These are phyloP conservation scores for Boletus reticulatus DNA, from an alignment of 768 basidiomycete species.

Conservation along the genomic window DNA sequence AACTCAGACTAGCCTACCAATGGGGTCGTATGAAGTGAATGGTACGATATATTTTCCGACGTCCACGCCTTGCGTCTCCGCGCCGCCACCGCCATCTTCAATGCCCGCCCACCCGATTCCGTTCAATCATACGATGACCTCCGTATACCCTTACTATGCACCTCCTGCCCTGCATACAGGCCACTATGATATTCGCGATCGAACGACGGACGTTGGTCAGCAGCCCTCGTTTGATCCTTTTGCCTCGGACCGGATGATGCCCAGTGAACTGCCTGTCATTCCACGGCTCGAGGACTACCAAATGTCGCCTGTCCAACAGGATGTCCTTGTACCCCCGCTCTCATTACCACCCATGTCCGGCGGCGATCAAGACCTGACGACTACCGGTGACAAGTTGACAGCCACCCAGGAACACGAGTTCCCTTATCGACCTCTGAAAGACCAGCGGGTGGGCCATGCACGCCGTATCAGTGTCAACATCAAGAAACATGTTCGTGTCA, in stretches of 20 bases:
- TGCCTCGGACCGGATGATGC: constrained; percentile 12
- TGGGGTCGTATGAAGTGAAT: constrained; percentile 22
- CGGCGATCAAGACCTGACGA: background rate
- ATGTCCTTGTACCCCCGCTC: background rate
- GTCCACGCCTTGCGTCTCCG: background rate
- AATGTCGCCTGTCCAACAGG: background rate
- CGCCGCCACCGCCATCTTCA: constrained; percentile 6
- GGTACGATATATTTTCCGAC: constrained; percentile 32
- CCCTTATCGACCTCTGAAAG: constrained; percentile 33
- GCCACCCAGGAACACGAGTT: constrained; percentile 18
- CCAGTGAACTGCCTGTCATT: constrained; percentile 12
- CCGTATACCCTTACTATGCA: constrained; percentile 9
- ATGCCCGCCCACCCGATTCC: constrained; percentile 3
- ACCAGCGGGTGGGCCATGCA: constrained; percentile 36
- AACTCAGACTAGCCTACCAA: constrained; percentile 6
- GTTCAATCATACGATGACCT: constrained; percentile 5
- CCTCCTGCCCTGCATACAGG: constrained; percentile 1
- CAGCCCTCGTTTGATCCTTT: constrained; percentile 21
- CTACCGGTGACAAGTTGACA: background rate
- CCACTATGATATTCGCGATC: constrained; percentile 4
- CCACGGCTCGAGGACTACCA: constrained; percentile 6
- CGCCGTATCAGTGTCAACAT: constrained; percentile 39
- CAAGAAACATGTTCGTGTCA: constrained; percentile 23
- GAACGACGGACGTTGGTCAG: background rate
- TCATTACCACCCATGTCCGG: background rate